Evolutionary conservation across 805 yeast species (phyloP), one percentile per base, ranked within the genome.

Genomic region (Yamadazyma laniorum): DNA sequence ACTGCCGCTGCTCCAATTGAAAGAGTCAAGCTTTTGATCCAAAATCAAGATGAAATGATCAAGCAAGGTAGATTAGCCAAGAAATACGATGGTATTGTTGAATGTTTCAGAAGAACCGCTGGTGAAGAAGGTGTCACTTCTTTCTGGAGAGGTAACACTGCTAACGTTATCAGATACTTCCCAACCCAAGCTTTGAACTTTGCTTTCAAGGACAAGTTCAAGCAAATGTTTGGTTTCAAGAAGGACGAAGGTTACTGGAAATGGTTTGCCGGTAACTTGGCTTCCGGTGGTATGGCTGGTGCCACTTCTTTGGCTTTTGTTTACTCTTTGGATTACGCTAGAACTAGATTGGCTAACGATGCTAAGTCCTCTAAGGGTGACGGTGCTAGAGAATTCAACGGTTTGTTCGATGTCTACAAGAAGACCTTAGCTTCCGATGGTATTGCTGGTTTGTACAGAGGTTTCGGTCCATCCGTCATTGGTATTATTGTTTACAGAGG

Each of bases 61-160:
- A 90, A 90, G 77, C 96, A 88, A 77, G 96, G 97, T 67, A 88
- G 96, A 79, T 79, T 89, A 63, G 76, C 87, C 55, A 77, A 66
- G 61, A 81, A 76, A 67, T 89, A 90, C 82, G 80, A 73, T 54
- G 97, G 97, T 85, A 90, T 89, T 52, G 73, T 58, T 49, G 97
- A 89, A 65, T 87, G 96, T 77, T 89, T 90, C 95, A 80, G 67
- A 62, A 85, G 96, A 80, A 90, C 97, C 56, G 84, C 90, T 52
- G 84, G 85, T 57, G 87, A 84, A 56, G 97, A 89, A 78, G 97
- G 97, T 82, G 62, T 85, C 50, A 77, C 73, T 54, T 74, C 97
- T 50, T 88, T 89, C 91, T 89, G 97, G 97, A 85, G 96, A 85
- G 97, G 97, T 81, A 89, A 89, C 90, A 90, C 96, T 53, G 97